Evolutionary conservation across 2,329 filamentous ascomycete species (phyloP), one percentile per base, ranked within the genome.

Genomic region (Xylaria digitata): DNA sequence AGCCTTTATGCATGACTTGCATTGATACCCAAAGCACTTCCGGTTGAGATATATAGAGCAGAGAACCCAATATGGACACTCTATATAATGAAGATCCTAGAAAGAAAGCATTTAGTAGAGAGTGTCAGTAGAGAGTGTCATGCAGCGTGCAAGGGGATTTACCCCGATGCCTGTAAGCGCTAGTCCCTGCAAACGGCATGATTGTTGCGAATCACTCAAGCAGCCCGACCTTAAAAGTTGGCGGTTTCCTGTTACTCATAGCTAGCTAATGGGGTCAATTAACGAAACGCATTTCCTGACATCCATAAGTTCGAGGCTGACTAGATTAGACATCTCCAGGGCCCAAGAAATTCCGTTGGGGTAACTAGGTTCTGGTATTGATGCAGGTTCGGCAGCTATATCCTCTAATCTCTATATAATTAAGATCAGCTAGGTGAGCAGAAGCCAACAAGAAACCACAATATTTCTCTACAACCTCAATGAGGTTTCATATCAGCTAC

Each of bases 21-120:
- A 26, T 55, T 61, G 45, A 64, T 64, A 64, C 55, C 60, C 55
- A 46, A 15, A 21, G 9, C 43, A 19, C 52, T 60, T 32, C 19
- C 50, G 46, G 46, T 59, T 30, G 7, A 21, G 19, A 63, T 23
- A 8, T 52, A 40, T 60, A 52, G 13, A 54, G 34, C 23, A 32
- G 43, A 50, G 23, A 37, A 45, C 6, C 15, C 26, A 37, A 32
- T 34, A n/a, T 23, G 6, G 9, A 5, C 9, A 55, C 3, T 43
- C 11, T 21, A 42, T 52, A 11, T 1, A 19, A 37, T 13, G 19
- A 15, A 61, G 49, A 21, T 37, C 49, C 8, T 37, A 34, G 49
- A 9, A 52, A 34, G 4, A 11, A 37, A 9, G 49, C 49, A 34
- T 52, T 6, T 6, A 13, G 7, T 52, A 6, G 30, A 19, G 32